phyloP scores from a whole-genome alignment of 768 basidiomycete genomes.

The Hortiboletus flavorubellus region DNA sequence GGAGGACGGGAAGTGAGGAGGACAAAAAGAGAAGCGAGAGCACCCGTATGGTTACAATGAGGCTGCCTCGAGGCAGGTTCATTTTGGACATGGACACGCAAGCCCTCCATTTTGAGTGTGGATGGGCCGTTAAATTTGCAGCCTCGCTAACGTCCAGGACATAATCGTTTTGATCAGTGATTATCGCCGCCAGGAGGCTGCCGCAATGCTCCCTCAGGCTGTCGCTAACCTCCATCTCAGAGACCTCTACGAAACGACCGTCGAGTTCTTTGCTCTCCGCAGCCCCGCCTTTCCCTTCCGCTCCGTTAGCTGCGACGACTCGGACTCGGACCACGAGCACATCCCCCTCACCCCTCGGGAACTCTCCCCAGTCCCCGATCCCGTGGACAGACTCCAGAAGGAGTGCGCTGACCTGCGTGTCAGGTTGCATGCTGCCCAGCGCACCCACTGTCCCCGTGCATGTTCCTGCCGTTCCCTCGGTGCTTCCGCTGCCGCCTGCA shows the following conservation, averaged over 20 bases:
- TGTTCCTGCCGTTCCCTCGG: conserved; percentile 32
- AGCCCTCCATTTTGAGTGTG: conserved; percentile 3
- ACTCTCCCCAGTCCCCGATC: conserved; percentile 40
- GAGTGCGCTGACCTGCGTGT: conserved; percentile 45
- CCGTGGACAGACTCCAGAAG: conserved; percentile 36
- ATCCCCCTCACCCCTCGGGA: conserved; percentile 29
- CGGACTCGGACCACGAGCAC: conserved; percentile 25
- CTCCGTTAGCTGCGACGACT: conserved; percentile 25
- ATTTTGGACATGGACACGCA: conserved; percentile 13
- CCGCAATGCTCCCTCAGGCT: conserved; percentile 38
- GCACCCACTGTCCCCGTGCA: conserved; percentile 28
- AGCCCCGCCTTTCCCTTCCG: conserved; percentile 32
- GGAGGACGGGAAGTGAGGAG: background rate
- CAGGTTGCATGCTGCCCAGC: conserved; percentile 40
- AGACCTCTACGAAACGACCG: conserved; percentile 50
- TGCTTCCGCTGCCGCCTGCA: conserved; percentile 43
- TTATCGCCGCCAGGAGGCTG: conserved; percentile 34
- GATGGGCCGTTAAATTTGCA: conserved; percentile 5
- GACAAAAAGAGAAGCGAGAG: background rate
- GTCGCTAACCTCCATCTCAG: conserved; percentile 46
- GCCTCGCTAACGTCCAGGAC: background rate
- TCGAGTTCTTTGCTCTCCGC: conserved; percentile 56
- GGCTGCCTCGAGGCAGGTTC: conserved; percentile 17
- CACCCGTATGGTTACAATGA: background rate
- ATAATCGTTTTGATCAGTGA: conserved; percentile 25